A percentile compares a stretch with the other conserved stretches of the same genome.
These are phyloP conservation scores for Fragaria nilgerrensis DNA, from an alignment of 306 rosid genomes.

Conservation along the genomic window DNA sequence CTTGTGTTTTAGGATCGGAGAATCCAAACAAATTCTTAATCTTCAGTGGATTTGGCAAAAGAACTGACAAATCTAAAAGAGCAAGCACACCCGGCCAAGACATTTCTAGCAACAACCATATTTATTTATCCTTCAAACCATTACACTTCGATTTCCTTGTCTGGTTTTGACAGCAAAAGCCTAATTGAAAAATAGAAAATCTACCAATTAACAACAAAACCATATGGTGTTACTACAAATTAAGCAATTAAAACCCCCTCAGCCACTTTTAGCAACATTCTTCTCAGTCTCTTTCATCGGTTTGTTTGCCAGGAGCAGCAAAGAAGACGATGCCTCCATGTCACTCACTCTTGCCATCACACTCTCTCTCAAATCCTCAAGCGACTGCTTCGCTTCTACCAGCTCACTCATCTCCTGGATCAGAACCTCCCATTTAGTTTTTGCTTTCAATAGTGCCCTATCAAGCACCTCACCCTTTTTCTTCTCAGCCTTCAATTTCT, in stretches of 20 bases:
- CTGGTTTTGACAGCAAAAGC: not conserved
- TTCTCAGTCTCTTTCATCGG: not conserved
- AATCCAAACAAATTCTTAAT: not conserved
- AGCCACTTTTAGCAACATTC: conserved; percentile 23
- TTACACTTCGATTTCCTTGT: not conserved
- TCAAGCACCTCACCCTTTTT: conserved; percentile 26
- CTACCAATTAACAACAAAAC: not conserved
- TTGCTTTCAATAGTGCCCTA: conserved; percentile 15
- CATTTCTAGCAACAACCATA: not conserved
- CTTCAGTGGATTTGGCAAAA: not conserved
- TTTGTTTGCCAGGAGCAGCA: conserved; percentile 38
- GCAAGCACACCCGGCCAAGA: not conserved
- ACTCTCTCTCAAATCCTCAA: conserved; percentile 15
- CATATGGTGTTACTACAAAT: not conserved
- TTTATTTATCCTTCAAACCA: not conserved
- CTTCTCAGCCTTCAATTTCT: conserved; percentile 33
- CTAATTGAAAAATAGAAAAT: not conserved
- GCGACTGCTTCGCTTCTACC: conserved; percentile 13
- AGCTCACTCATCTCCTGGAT: conserved; percentile 22
- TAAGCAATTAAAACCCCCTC: not conserved
- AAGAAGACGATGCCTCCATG: conserved; percentile 44
- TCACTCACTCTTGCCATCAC: conserved; percentile 26
- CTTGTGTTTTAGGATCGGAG: too few species aligned
- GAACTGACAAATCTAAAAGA: not conserved
- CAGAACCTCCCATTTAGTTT: not conserved